Evolutionary conservation across 352 stramenopile genomes (phyloP).

Genomic region (Globisporangium recalcitrans): DNA sequence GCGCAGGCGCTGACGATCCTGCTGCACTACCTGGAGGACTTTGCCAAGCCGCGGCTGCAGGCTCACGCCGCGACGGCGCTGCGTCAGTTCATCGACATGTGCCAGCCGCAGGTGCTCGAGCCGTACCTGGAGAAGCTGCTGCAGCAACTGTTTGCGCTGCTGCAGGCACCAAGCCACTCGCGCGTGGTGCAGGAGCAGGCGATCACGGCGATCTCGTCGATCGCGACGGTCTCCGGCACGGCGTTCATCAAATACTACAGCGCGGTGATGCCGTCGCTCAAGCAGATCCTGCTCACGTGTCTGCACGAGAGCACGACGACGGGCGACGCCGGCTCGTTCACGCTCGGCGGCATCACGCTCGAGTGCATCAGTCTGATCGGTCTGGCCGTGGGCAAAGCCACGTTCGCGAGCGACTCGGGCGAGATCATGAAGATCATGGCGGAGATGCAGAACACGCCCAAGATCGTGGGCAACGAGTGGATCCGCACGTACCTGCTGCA

Average conservation of each 20-base stretch:
- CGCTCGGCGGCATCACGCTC: constrained; percentile 77
- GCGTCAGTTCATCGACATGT: constrained; percentile 85
- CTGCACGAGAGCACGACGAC: constrained; percentile 49
- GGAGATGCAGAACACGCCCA: constrained; percentile 78
- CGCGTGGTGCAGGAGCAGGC: constrained; percentile 76
- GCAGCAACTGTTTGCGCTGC: constrained; percentile 55
- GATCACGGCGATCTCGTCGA: constrained; percentile 76
- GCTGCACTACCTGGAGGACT: constrained; percentile 60
- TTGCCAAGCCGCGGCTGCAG: constrained; percentile 55
- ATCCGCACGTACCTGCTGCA: constrained; percentile 82
- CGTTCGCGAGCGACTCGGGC: constrained; percentile 62
- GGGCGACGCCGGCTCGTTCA: constrained; percentile 47
- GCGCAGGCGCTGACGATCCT: constrained; percentile 54
- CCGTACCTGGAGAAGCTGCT: constrained; percentile 77
- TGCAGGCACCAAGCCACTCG: constrained; percentile 39
- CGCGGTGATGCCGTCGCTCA: constrained; percentile 65
- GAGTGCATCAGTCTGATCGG: constrained; percentile 80
- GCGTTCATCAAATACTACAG: constrained; percentile 73
- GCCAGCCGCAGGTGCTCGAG: constrained; percentile 47
- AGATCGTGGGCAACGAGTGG: constrained; percentile 75
- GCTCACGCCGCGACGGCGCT: constrained; percentile 70
- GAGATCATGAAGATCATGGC: constrained; percentile 84
- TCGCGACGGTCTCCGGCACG: constrained; percentile 56
- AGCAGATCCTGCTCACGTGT: constrained; percentile 62
- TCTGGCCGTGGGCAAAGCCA: constrained; percentile 64